Base-by-base conservation (phyloP, 768 basidiomycete genomes). In the Mycena vitilis region DNA sequence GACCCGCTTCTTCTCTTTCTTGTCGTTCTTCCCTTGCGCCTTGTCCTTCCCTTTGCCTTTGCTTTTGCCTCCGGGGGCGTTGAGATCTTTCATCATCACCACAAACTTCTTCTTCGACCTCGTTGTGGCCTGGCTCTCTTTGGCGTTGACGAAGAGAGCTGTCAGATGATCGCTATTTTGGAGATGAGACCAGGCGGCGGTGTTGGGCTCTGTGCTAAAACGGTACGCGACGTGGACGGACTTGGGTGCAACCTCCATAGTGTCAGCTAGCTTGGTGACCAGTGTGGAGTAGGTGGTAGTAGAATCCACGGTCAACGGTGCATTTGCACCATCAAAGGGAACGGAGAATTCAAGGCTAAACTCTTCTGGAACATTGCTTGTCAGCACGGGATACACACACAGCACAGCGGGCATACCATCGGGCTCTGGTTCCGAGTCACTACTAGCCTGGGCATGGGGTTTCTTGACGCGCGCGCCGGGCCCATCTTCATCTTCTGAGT, bases 1-100 rank as follows among this genome's bases (percentile, higher is more conserved):
- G 11, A 65, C 55, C 1, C 48, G 34, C 48, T 65, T 63, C 54
- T 55, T 63, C n/a, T n/a, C n/a, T n/a, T n/a, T n/a, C n/a, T n/a
- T n/a, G n/a, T n/a, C n/a, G n/a, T n/a, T n/a, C 34, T 53, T 52
- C 16, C 37, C 20, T n/a, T n/a, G n/a, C 5, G 16, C 11, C 11
- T 37, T 44, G 2, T 16, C 16, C 36, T 47, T 44, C 42, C 38
- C 44, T n/a, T 54, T 47, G 12, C 52, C 53, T 45, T 63, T 23
- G 18, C 49, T 20, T 47, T 63, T 54, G 13, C 30, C 22, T 1
- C 15, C 57, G 5, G 48, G 11, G 1, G 8, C 47, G 2, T 1
- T 11, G 3, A 65, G 18, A 11, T 57, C 63, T 13, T 57, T 65
- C 4, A 65, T 5, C 23, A 25, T 48, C 2, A 65, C 37, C 1